Percentiles rank a stretch among this genome's conserved stretches.
phyloP scores from a whole-genome alignment of 1,139 yeast genomes.

The Kurtzmaniella quercitrusa region DNA sequence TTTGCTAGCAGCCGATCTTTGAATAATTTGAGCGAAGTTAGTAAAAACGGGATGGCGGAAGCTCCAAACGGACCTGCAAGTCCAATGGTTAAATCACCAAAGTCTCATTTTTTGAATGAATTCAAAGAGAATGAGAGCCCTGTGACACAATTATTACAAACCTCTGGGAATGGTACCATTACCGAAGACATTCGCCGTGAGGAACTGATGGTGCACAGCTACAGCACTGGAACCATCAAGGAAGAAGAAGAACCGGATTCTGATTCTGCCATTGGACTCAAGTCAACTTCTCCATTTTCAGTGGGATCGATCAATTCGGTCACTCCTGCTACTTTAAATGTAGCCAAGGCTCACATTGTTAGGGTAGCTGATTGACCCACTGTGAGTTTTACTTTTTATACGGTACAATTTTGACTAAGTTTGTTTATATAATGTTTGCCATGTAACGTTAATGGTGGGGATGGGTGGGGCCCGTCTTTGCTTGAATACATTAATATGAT shows the following conservation, averaged over 20 bases:
- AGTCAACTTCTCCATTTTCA: constrained; percentile 9
- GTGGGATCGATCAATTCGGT: constrained; percentile 10
- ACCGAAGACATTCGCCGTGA: constrained; percentile 5
- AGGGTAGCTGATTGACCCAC: constrained; percentile 9
- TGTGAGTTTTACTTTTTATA: no score
- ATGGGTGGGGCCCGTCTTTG: neutral
- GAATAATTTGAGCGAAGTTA: constrained; percentile 22
- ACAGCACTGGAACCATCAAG: constrained; percentile 33
- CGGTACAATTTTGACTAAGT: neutral
- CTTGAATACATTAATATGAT: neutral
- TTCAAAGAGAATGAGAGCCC: constrained; percentile 38
- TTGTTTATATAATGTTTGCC: neutral
- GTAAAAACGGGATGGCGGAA: constrained; percentile 4
- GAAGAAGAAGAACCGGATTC: constrained; percentile 41
- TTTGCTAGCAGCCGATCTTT: constrained; percentile 32
- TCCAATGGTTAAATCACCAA: constrained; percentile 40
- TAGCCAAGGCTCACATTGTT: constrained; percentile 16
- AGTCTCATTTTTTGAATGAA: constrained; percentile 37
- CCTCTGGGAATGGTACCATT: constrained; percentile 16
- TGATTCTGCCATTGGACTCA: constrained; percentile 10
- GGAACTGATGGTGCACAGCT: constrained; percentile 20
- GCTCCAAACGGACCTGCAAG: constrained; percentile 14
- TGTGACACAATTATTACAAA: constrained; percentile 30
- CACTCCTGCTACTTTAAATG: constrained; percentile 10
- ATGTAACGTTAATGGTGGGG: neutral